Evolutionary conservation across 805 yeast species (phyloP).

Genomic region (Candida sithepensis): DNA sequence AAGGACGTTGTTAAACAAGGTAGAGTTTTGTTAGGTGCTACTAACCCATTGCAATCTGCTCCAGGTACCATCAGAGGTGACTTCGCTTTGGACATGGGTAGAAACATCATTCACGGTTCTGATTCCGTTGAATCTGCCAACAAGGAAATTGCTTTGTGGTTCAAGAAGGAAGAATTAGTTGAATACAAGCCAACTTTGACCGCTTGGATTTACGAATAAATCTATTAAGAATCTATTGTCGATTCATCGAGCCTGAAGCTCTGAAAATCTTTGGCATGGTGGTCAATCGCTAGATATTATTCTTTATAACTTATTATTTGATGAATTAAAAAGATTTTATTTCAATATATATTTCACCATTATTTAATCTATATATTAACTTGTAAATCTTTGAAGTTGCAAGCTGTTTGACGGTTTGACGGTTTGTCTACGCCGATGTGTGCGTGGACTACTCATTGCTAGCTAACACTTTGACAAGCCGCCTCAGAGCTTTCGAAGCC

Average conservation of each 20-base stretch:
- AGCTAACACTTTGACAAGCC: no score
- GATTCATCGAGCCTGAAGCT: neutral
- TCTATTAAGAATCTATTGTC: neutral
- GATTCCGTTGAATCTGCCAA: slow-evolving; percentile 98
- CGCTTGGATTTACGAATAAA: slow-evolving; percentile 93
- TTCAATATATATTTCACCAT: neutral
- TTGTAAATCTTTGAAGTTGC: no score
- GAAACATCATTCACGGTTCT: slow-evolving; percentile 99
- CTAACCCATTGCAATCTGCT: slow-evolving; percentile 95
- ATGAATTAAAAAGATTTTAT: neutral
- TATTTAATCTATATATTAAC: no score
- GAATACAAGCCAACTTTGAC: slow-evolving; percentile 83
- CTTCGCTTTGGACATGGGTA: slow-evolving; percentile 97
- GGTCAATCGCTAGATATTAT: neutral
- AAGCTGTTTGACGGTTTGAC: no score
- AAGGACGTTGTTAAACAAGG: slow-evolving; percentile 99
- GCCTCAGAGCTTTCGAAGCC: no score
- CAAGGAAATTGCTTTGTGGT: slow-evolving; percentile 96
- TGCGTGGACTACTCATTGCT: no score
- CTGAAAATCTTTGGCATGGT: no score
- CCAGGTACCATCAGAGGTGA: slow-evolving; percentile 99
- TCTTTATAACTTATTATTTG: neutral
- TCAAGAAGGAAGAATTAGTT: slow-evolving; percentile 93
- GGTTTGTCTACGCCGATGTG: neutral
- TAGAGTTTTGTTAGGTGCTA: slow-evolving; percentile 96